Conservation (phyloP, 768 basidiomycete species). For the Cubamyces lactineus region DNA sequence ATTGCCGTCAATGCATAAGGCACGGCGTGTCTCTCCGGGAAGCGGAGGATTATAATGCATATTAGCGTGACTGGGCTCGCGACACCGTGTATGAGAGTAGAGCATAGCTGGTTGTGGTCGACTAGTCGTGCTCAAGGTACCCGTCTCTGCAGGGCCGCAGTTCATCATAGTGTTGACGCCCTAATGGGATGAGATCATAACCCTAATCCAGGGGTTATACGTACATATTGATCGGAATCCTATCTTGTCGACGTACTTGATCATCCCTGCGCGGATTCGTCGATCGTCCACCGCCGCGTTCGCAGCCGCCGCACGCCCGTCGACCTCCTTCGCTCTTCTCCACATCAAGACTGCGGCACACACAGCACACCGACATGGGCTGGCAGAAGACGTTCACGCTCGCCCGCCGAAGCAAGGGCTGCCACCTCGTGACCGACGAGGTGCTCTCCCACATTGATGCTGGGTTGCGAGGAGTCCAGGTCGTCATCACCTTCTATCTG, state of each 20-base stretch:
- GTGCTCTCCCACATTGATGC: slow-evolving; percentile 66
- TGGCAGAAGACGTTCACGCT: slow-evolving; percentile 89
- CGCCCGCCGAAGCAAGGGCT: slow-evolving; percentile 57
- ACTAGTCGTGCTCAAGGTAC: no score
- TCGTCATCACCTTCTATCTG: slow-evolving; percentile 31
- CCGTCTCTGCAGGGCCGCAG: no score
- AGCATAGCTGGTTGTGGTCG: no score
- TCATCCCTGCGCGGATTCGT: not conserved
- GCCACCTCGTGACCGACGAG: slow-evolving; percentile 84
- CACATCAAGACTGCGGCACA: not conserved
- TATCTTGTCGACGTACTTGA: slow-evolving; percentile 9
- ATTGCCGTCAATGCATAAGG: no score
- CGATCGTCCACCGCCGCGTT: not conserved
- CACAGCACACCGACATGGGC: slow-evolving; percentile 54
- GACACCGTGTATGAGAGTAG: no score
- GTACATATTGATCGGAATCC: slow-evolving; percentile 13
- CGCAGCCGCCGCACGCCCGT: not conserved
- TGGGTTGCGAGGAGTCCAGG: slow-evolving; percentile 71
- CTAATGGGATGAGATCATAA: slow-evolving; percentile 6
- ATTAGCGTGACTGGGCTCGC: no score
- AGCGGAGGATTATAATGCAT: no score
- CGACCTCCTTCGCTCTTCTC: not conserved
- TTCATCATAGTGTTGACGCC: no score
- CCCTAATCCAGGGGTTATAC: slow-evolving; percentile 12
- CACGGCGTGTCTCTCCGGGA: no score